Base-by-base conservation (phyloP, 768 basidiomycete genomes). In the Boletus huronensis region DNA sequence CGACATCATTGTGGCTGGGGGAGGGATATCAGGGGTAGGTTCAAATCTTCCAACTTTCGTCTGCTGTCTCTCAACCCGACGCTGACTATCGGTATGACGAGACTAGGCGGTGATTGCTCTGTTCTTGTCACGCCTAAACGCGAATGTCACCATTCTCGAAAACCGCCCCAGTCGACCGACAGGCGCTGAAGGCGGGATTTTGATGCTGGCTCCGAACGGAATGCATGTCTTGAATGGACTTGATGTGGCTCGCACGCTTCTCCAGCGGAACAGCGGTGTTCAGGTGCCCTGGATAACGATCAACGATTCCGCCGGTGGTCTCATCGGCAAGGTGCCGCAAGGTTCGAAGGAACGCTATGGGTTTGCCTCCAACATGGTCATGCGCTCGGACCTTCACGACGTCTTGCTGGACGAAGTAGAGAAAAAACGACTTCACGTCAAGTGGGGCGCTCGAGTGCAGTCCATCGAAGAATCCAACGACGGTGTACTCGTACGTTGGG, bases 351-450 rank as follows among this genome's bases (percentile, higher is more conserved):
- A 68, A 43, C 66, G 68, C 43, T 58, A 70, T 21, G 65, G 66
- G 13, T 62, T 66, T 35, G 58, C 64, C 8, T 71, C 70, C 13
- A 62, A 48, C 17, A 56, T 64, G 53, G 38, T 66, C 43, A 55
- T 60, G 56, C 66, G 68, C 39, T 70, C 68, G 34, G 70, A 72
- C 43, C 54, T 66, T 6, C 58, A 72, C n/a, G 66, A 70, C 26
- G 64, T 72, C 34, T 52, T 70, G n/a, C 54, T 70, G 35, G 65
- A 71, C 40, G 61, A 63, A 36, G 60, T 67, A 9, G 61, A 71
- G 52, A 61, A 46, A 21, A 53, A 26, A 17, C 29, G 45, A 38
- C 42, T 70, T 23, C 42, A 58, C 7, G 6, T 70, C 39, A 58
- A 38, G 17, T 69, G 69, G 67, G 47, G 36, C n/a, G 57, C 65